Evolutionary conservation across 495 filamentous ascomycete species (phyloP), one percentile per base, ranked within the genome.

Genomic region (Podospora australis): DNA sequence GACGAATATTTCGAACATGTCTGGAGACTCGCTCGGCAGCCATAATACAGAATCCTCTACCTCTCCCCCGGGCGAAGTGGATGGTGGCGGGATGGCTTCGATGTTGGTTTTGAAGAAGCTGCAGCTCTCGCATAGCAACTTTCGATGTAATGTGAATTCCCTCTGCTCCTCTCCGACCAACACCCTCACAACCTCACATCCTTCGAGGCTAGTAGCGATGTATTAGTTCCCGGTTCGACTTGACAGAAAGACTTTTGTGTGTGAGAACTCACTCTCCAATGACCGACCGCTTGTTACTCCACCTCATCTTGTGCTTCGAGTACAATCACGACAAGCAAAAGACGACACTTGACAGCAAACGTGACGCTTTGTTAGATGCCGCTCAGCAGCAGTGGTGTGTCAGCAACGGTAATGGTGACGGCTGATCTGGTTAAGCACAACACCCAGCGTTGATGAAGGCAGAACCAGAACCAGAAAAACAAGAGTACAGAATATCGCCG

Each of bases 1-100:
- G 11, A 70, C 57, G 41, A 73, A 74, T 10, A 74, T 56, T 42
- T 66, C 66, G 29, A 75, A 75, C 65, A 73, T 72, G 29, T 68
- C 58, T 29, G 72, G 66, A 2, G 57, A 59, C 44, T 73, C 69
- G 45, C 57, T 57, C 6, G 71, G 69, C 11, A 75, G 57, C 52
- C 58, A 63, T 10, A 75, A 47, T 25, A 66, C 54, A 6, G 60
- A 47, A 14, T 56, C 59, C 23, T 50, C 54, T 23, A 56, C 47
- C 11, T 60, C 54, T 7, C 48, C 48, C 9, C 44, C 34, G 22
- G 23, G 6, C 13, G 47, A 32, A n/a, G 38, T 25, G 17, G 52
- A 39, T 10, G 56, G 32, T 6, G 53, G 17, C 40, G 54, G 57
- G 29, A 53, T 64, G 35, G 43, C 55, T 4, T 68, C 64, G 46